phyloP scores from a whole-genome alignment of 75 land plant genomes.

The Isoetes taiwanensis region DNA sequence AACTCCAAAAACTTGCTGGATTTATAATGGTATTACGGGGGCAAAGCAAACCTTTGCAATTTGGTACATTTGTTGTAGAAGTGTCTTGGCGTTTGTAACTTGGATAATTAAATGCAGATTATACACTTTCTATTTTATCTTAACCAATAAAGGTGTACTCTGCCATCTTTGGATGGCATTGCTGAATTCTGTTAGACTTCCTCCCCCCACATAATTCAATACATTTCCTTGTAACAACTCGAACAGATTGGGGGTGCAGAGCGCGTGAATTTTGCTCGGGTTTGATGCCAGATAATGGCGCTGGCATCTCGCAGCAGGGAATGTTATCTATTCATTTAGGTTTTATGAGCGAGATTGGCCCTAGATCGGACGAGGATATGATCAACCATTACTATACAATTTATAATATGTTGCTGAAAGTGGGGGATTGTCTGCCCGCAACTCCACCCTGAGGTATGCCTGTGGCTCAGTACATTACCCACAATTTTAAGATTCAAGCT shows the following conservation, averaged over 20 bases:
- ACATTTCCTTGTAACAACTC: too few species aligned
- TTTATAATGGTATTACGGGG: too few species aligned
- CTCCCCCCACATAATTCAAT: too few species aligned
- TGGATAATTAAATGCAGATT: background rate
- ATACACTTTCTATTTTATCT: background rate
- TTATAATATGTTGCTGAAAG: slow-evolving; percentile 16
- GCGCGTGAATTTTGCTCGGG: slow-evolving; percentile 7
- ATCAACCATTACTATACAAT: slow-evolving; percentile 7
- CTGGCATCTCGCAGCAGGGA: slow-evolving; percentile 3
- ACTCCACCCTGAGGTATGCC: slow-evolving; percentile 18
- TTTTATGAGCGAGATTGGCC: slow-evolving; percentile 1
- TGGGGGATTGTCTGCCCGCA: slow-evolving; percentile 17
- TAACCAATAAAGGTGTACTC: background rate
- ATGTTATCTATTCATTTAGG: slow-evolving; percentile 7
- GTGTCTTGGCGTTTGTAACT: too few species aligned
- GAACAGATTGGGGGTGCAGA: slow-evolving; percentile 10
- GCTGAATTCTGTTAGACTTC: too few species aligned
- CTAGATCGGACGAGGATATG: slow-evolving; percentile 22
- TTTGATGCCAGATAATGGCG: slow-evolving; percentile 12
- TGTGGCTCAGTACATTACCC: background rate
- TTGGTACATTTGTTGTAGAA: too few species aligned
- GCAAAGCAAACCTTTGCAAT: too few species aligned
- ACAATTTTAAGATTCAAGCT: too few species aligned
- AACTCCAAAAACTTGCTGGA: too few species aligned
- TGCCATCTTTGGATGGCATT: too few species aligned